Evolutionary conservation across 371 early-diverging fungal genomes (phyloP).

Genomic region (Mortierella sp.): DNA sequence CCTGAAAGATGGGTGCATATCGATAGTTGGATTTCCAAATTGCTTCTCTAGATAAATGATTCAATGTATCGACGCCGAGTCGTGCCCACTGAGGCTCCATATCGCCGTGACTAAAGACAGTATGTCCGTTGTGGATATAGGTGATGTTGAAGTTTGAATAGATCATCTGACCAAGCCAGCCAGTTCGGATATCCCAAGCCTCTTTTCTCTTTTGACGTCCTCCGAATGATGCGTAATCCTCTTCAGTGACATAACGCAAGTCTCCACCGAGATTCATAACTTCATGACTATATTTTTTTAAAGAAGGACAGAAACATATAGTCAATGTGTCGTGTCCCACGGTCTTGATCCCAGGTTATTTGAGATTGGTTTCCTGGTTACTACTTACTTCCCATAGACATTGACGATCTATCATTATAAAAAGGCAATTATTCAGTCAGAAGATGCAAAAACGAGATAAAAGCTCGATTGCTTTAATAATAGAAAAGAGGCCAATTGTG

Average conservation of each 20-base stretch:
- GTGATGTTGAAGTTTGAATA: constrained; percentile 67
- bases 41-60: constrained; percentile 61
- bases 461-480: neutral
- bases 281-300: constrained; percentile 74
- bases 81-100: constrained; percentile 67
- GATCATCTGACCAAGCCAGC: constrained; percentile 78
- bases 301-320: neutral
- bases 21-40: constrained; percentile 51
- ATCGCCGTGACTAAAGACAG: constrained; percentile 85
- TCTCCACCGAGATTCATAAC: constrained; percentile 82
- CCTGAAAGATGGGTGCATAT: constrained; percentile 43
- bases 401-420: constrained; percentile 35
- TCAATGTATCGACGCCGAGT: constrained; percentile 71
- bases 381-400: constrained; percentile 43
- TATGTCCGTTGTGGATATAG: constrained; percentile 68
- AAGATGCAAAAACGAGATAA: neutral
- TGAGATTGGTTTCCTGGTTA: no score
- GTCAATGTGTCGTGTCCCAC: neutral
- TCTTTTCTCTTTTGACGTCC: constrained; percentile 63
- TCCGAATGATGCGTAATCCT: constrained; percentile 78
- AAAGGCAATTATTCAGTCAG: neutral
- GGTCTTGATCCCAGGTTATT: no score
- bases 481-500: neutral
- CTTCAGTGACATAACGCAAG: constrained; percentile 77
- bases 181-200: constrained; percentile 69